These are phyloP conservation scores for Diophrys sp. DNA, from an alignment of 73 alveolate genomes.

Conservation along the genomic window DNA sequence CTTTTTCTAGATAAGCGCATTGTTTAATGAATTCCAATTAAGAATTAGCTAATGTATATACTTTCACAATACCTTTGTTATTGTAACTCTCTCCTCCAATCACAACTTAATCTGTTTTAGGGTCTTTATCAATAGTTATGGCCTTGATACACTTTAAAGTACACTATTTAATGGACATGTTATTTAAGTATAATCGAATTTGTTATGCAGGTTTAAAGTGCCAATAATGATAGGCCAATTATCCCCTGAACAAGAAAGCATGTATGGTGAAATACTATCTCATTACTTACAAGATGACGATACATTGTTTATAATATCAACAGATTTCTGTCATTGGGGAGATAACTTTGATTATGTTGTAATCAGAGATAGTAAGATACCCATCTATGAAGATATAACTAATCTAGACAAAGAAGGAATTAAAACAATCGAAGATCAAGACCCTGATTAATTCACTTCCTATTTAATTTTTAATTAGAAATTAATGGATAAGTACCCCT, in stretches of 20 bases:
- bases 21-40: too few relatives aligned
- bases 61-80: too few relatives aligned
- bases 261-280: slow-evolving; percentile 73
- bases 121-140: too few relatives aligned
- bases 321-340: slow-evolving; percentile 99
- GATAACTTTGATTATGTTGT: slow-evolving; percentile 42
- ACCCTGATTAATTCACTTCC: slow-evolving; percentile 61
- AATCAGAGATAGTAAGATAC: slow-evolving; percentile 1
- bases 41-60: too few relatives aligned
- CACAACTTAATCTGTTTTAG: too few relatives aligned
- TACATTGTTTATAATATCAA: slow-evolving; percentile 82
- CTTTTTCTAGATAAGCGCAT: too few relatives aligned
- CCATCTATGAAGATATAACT: slow-evolving; percentile 68
- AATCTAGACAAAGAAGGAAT: slow-evolving; percentile 82
- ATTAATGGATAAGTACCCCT: too few relatives aligned
- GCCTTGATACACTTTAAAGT: too few relatives aligned
- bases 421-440: slow-evolving; percentile 62
- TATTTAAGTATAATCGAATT: too few relatives aligned
- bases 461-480: too few relatives aligned
- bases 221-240: slow-evolving; percentile 95
- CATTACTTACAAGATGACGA: slow-evolving; percentile 76
- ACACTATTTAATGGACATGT: too few relatives aligned
- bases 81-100: too few relatives aligned
- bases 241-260: slow-evolving; percentile 61
- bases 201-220: slow-evolving; percentile 56